These are phyloP conservation scores for Irpex sp. DNA, from an alignment of 1,284 basidiomycete genomes.

Conservation along the genomic window DNA sequence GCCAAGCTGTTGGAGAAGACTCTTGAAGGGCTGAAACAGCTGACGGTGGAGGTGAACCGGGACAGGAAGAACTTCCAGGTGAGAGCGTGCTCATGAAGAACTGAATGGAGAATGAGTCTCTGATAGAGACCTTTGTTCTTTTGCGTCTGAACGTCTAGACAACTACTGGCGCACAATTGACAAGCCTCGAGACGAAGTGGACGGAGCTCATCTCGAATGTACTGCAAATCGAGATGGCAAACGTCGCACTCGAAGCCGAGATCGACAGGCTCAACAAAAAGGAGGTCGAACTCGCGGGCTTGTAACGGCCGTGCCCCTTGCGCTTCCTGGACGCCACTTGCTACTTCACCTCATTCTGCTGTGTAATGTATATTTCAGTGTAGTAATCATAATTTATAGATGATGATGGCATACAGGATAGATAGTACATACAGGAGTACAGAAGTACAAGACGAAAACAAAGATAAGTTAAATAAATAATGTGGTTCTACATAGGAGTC, in stretches of 20 bases:
- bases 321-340: background rate
- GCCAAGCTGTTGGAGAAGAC: constrained; percentile 72
- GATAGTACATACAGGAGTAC: too few relatives aligned
- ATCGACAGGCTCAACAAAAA: constrained; percentile 52
- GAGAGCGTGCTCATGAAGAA: constrained; percentile 12
- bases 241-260: constrained; percentile 77
- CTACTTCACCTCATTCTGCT: background rate
- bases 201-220: constrained; percentile 85
- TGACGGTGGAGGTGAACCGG: constrained; percentile 82
- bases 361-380: constrained; percentile 1
- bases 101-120: background rate
- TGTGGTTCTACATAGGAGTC: background rate
- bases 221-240: constrained; percentile 91
- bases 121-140: background rate
- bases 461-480: background rate
- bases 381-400: background rate
- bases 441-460: background rate
- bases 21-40: constrained; percentile 68
- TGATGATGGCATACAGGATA: background rate
- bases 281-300: constrained; percentile 54
- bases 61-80: constrained; percentile 85
- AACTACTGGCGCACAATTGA: constrained; percentile 72
- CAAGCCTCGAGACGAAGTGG: constrained; percentile 82
- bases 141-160: constrained; percentile 41
- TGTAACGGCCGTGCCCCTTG: constrained; percentile 25